phyloP scores from a whole-genome alignment of 306 rosid species.

The Glycine soja region DNA sequence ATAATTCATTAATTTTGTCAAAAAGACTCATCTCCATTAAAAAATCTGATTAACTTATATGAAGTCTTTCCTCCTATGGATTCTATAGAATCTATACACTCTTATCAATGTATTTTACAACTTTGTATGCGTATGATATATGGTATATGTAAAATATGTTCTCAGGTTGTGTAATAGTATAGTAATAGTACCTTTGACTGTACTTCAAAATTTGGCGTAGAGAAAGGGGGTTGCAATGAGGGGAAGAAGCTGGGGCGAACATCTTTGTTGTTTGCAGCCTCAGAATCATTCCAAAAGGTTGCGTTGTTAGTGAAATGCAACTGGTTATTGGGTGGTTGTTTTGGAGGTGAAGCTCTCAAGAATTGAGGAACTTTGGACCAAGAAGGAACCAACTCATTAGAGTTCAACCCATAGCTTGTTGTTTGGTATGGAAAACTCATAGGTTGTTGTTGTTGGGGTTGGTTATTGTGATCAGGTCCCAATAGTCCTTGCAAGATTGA shows the following conservation, averaged over 20 bases:
- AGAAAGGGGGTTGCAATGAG: constrained; percentile 69
- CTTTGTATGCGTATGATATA: background rate
- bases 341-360: constrained; percentile 80
- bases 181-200: constrained; percentile 74
- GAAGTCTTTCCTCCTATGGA: too few relatives aligned
- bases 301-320: constrained; percentile 86
- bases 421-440: constrained; percentile 53
- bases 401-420: constrained; percentile 60
- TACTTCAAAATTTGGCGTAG: constrained; percentile 58
- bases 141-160: background rate
- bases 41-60: too few relatives aligned
- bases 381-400: constrained; percentile 60
- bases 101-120: background rate
- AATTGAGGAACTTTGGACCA: constrained; percentile 79
- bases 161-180: background rate
- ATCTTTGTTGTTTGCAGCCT: constrained; percentile 67
- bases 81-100: too few relatives aligned
- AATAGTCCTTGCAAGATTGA: constrained; percentile 79
- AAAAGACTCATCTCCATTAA: too few relatives aligned
- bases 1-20: too few relatives aligned
- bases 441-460: constrained; percentile 38
- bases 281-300: constrained; percentile 90
- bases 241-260: constrained; percentile 68
- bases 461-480: constrained; percentile 52
- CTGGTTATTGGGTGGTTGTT: constrained; percentile 62